These are phyloP conservation scores for Suillus weaverae DNA, from an alignment of 768 basidiomycete species.

Conservation along the genomic window DNA sequence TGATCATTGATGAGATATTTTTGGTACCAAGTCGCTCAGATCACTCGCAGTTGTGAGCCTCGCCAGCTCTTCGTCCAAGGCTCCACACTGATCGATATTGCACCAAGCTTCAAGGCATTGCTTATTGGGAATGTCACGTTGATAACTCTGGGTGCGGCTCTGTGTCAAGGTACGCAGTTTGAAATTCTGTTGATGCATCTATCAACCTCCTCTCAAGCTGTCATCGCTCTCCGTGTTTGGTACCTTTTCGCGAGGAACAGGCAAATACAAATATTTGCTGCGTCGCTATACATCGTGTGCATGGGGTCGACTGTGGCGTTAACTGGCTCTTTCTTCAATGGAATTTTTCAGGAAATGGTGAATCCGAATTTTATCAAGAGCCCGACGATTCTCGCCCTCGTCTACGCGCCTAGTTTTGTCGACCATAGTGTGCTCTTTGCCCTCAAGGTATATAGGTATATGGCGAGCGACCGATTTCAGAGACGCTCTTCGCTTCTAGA, in stretches of 20 bases:
- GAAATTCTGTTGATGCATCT: neutral
- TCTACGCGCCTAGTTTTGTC: slow-evolving; percentile 1
- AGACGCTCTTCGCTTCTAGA: slow-evolving; percentile 2
- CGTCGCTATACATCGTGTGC: neutral
- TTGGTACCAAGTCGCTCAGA: neutral
- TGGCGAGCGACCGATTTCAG: slow-evolving; percentile 4
- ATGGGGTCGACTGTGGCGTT: neutral
- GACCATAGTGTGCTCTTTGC: slow-evolving; percentile 9
- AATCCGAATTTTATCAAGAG: neutral
- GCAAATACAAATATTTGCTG: slow-evolving; percentile 5
- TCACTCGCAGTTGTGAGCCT: slow-evolving; percentile 8
- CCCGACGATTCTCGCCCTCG: neutral
- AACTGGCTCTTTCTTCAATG: neutral
- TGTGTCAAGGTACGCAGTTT: slow-evolving; percentile 12
- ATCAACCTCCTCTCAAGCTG: neutral
- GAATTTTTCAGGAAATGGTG: neutral
- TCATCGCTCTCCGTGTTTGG: slow-evolving; percentile 14
- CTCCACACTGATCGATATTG: neutral
- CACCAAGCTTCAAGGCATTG: neutral
- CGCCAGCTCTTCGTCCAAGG: neutral
- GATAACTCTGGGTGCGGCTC: neutral
- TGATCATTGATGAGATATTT: neutral
- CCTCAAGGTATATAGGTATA: slow-evolving; percentile 12
- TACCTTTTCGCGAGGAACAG: slow-evolving; percentile 9
- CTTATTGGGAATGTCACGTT: neutral